phyloP scores from a whole-genome alignment of 805 yeast species.

The Candida cerambycidarum region DNA sequence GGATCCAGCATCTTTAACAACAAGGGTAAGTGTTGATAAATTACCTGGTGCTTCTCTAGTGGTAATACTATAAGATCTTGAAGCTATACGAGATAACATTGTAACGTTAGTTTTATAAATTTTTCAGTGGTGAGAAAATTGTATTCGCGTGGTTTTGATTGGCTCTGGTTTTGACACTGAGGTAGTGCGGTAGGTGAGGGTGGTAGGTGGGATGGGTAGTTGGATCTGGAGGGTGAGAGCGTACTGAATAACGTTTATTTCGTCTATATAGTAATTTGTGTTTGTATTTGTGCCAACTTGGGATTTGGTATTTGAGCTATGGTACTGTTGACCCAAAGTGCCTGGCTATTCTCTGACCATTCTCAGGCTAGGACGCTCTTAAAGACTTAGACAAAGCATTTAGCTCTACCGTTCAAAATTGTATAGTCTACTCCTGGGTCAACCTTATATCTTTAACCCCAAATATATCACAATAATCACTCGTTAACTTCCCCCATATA shows the following conservation, averaged over 20 bases:
- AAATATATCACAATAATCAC: slow-evolving; percentile 53
- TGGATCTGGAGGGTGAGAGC: not conserved
- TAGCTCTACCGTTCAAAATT: too few relatives aligned
- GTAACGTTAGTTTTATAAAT: slow-evolving; percentile 1
- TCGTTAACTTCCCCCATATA: slow-evolving; percentile 73
- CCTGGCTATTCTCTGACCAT: too few relatives aligned
- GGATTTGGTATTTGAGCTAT: too few relatives aligned
- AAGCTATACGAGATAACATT: slow-evolving; percentile 44
- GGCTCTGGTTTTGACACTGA: slow-evolving; percentile 1
- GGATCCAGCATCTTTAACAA: slow-evolving; percentile 81
- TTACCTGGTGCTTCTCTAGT: slow-evolving; percentile 62
- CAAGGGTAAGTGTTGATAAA: slow-evolving; percentile 74
- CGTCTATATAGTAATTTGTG: too few relatives aligned
- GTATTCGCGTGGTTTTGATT: slow-evolving; percentile 9
- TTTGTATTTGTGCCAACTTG: too few relatives aligned
- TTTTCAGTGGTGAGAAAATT: too few relatives aligned
- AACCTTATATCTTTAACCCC: slow-evolving; percentile 27
- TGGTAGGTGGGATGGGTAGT: not conserved
- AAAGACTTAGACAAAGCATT: too few relatives aligned
- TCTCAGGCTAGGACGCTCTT: too few relatives aligned
- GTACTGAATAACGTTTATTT: too few relatives aligned
- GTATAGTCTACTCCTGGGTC: slow-evolving; percentile 15
- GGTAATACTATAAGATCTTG: slow-evolving; percentile 46
- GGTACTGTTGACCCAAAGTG: too few relatives aligned
- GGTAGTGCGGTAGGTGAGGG: not conserved